Conservation (phyloP, 2,329 filamentous ascomycete species). For the Pseudogymnoascus sp. region DNA sequence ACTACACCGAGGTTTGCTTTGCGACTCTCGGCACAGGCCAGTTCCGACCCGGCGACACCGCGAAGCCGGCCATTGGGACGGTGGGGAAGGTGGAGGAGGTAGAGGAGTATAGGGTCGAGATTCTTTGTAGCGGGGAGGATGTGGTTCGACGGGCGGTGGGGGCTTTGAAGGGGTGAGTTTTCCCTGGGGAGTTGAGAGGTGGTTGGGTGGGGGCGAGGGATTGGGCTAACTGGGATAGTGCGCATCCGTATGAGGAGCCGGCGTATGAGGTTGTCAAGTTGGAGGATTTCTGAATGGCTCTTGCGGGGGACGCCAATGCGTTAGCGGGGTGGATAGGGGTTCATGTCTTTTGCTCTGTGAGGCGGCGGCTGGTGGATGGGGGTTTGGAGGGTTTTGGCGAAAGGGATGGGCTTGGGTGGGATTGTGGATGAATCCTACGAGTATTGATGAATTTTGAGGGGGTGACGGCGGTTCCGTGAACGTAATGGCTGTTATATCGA, state of each 20-base stretch:
- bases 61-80: slow-evolving; percentile 55
- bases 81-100: slow-evolving; percentile 49
- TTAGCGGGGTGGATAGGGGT: background rate
- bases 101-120: slow-evolving; percentile 54
- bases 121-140: slow-evolving; percentile 51
- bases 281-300: slow-evolving; percentile 36
- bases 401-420: background rate
- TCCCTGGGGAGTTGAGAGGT: no score
- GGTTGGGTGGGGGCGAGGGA: slow-evolving; percentile 18
- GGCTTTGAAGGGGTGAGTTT: slow-evolving; percentile 55
- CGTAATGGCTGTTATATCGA: no score
- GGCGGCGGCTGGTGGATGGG: no score
- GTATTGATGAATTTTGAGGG: background rate
- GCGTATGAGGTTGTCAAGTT: slow-evolving; percentile 41
- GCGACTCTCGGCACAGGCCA: slow-evolving; percentile 49
- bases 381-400: background rate
- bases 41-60: slow-evolving; percentile 52
- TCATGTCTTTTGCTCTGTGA: background rate
- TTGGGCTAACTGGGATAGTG: slow-evolving; percentile 27
- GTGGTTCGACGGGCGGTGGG: slow-evolving; percentile 47
- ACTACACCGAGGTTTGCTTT: slow-evolving; percentile 49
- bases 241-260: slow-evolving; percentile 45
- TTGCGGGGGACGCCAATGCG: background rate
- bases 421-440: background rate
- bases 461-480: background rate